phyloP scores from a whole-genome alignment of 495 filamentous ascomycete species.

The Physcia stellaris region DNA sequence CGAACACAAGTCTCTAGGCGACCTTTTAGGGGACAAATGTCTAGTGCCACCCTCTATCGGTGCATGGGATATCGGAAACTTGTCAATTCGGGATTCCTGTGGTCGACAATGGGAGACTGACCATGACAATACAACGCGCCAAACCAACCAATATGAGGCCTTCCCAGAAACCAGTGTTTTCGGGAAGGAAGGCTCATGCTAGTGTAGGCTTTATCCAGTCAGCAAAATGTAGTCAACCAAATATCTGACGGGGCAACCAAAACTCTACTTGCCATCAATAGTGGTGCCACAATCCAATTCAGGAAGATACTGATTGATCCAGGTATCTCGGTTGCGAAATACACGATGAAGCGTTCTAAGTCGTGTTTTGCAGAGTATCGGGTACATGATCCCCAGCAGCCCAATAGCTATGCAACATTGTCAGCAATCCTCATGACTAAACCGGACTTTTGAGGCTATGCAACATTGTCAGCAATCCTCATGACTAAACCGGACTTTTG shows the following conservation, averaged over 20 bases:
- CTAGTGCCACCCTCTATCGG: no score
- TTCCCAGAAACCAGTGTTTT: conserved; percentile 50
- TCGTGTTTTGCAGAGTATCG: conserved; percentile 84
- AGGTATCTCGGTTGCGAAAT: conserved; percentile 47
- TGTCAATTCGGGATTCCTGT: conserved; percentile 1
- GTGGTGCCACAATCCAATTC: conserved; percentile 85
- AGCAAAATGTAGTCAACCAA: not conserved
- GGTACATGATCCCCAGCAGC: conserved; percentile 89
- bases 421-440: no score
- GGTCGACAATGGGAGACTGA: conserved; percentile 18
- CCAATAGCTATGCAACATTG: conserved; percentile 50
- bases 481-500: no score
- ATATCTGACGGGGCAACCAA: not conserved
- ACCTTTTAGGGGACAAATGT: no score
- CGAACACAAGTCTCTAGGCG: no score
- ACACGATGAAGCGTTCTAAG: conserved; percentile 66
- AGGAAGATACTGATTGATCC: conserved; percentile 72
- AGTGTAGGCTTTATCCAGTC: conserved; percentile 39
- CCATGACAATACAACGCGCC: conserved; percentile 77
- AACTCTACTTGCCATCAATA: conserved; percentile 57
- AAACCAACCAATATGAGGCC: conserved; percentile 69
- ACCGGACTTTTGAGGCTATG: no score
- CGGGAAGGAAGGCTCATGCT: conserved; percentile 75
- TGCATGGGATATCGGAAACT: conserved; percentile 3
- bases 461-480: conserved; percentile 2